Evolutionary conservation across 140 eudicot species (phyloP).

Genomic region (Senecio squalidus): DNA sequence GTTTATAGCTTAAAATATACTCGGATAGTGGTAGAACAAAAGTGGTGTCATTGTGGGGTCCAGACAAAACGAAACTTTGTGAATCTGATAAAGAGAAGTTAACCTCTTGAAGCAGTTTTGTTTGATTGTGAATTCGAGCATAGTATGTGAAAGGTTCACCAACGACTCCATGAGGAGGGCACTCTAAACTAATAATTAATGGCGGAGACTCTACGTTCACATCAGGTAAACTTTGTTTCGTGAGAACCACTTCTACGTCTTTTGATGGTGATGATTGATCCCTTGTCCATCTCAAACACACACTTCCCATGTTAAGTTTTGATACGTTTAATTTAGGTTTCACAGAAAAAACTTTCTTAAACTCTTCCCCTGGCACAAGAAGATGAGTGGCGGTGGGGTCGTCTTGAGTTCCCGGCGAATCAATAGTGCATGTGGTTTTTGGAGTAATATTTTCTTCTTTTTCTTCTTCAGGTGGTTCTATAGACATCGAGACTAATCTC

Average conservation of each 20-base stretch:
- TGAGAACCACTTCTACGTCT: slow-evolving; percentile 68
- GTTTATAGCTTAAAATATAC: slow-evolving; percentile 59
- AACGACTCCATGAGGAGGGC: slow-evolving; percentile 85
- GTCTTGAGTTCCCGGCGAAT: slow-evolving; percentile 30
- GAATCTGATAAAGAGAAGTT: slow-evolving; percentile 77
- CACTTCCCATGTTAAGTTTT: slow-evolving; percentile 58
- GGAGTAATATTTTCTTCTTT: too few species aligned
- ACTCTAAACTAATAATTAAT: slow-evolving; percentile 51
- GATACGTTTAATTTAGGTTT: slow-evolving; percentile 41
- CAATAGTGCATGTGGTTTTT: slow-evolving; percentile 32
- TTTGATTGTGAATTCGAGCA: slow-evolving; percentile 60
- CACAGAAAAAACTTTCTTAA: slow-evolving; percentile 70
- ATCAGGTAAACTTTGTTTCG: slow-evolving; percentile 76
- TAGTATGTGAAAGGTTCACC: slow-evolving; percentile 75
- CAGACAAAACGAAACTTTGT: slow-evolving; percentile 80
- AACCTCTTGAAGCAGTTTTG: slow-evolving; percentile 76
- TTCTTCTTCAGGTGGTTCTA: slow-evolving; percentile 41
- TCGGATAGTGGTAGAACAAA: slow-evolving; percentile 71
- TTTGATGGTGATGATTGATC: slow-evolving; percentile 26
- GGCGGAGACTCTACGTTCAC: slow-evolving; percentile 73
- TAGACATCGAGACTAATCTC: slow-evolving; percentile 56
- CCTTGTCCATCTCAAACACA: slow-evolving; percentile 75
- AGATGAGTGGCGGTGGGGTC: slow-evolving; percentile 43
- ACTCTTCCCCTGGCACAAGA: slow-evolving; percentile 78
- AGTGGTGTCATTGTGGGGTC: slow-evolving; percentile 70